Evolutionary conservation across 208 protist genomes (phyloP).

Genomic region (Leptomonas seymouri): DNA sequence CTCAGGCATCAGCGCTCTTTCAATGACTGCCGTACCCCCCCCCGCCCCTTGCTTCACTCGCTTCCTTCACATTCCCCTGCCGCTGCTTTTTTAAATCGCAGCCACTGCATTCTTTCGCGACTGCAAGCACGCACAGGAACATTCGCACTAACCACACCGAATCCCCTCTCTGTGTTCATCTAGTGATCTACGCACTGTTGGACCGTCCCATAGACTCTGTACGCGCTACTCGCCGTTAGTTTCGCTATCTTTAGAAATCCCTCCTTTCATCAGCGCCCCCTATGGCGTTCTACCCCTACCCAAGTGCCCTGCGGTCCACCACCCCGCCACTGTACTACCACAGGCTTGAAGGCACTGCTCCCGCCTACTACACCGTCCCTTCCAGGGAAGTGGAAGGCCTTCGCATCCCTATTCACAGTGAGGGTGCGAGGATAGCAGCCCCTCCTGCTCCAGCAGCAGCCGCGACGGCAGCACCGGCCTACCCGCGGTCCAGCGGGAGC

Average conservation of each 20-base stretch:
- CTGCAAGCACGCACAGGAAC: no score
- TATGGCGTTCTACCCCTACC: slow-evolving; percentile 38
- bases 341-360: slow-evolving; percentile 47
- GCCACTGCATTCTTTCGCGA: no score
- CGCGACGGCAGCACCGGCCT: background rate
- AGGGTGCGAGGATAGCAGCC: background rate
- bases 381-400: slow-evolving; percentile 19
- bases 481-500: slow-evolving; percentile 4
- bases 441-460: background rate
- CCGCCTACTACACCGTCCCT: slow-evolving; percentile 53
- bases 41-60: no score
- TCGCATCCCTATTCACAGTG: slow-evolving; percentile 23
- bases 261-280: background rate
- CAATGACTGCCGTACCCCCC: no score
- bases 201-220: background rate
- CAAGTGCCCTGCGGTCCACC: slow-evolving; percentile 44
- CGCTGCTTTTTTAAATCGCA: no score
- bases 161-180: no score
- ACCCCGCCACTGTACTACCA: slow-evolving; percentile 76
- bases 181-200: no score
- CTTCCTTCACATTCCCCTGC: no score
- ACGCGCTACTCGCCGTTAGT: background rate
- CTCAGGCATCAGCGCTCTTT: no score
- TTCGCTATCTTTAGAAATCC: background rate
- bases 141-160: no score